Evolutionary conservation across 139 green algal genomes (phyloP), one percentile per base, ranked within the genome.

Genomic region (Haematococcus sp.): DNA sequence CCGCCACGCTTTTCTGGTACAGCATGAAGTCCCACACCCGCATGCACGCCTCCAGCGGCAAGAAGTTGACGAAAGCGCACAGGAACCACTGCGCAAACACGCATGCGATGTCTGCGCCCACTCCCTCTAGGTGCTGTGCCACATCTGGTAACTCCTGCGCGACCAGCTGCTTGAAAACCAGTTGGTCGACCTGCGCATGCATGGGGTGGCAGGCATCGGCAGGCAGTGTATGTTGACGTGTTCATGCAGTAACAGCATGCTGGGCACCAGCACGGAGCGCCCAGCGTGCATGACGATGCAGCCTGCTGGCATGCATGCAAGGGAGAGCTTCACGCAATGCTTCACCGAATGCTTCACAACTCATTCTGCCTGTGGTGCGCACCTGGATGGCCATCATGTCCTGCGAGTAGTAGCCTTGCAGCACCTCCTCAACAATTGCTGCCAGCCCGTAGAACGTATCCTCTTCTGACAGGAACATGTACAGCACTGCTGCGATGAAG

Each of bases 381-480:
- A 95, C 86, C 83, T 90, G 81, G 22, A 89, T 83, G 30, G 80
- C 88, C n/a, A 93, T 76, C 90, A 98, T 97, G 72, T 84, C 76
- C 11, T 83, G 64, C 33, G 84, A 71, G 79, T 91, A 97, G 76
- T 97, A 96, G 28, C 88, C 87, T 0, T 77, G 74, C 55, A 98
- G 77, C 32, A 96, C 75, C 30, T 95, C 85, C 56, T 94, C 89
- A 25, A 94, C 79, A 43, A 97, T 63, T 4, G 73, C 66, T 5
- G 60, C 76, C 56, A 97, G 78, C 65, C 86, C 92, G 89, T 91
- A 98, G 74, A 98, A 98, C 13, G 94, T 88, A 32, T 93, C 90
- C 84, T 97, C 92, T 79, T 97, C 92, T 1, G 25, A 31, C 25
- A 49, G 33, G 40, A 61, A 58, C 82, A 97, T 89, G 63, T 95